These are phyloP conservation scores for Dentipellis sp. DNA, from an alignment of 768 basidiomycete species.

Conservation along the genomic window DNA sequence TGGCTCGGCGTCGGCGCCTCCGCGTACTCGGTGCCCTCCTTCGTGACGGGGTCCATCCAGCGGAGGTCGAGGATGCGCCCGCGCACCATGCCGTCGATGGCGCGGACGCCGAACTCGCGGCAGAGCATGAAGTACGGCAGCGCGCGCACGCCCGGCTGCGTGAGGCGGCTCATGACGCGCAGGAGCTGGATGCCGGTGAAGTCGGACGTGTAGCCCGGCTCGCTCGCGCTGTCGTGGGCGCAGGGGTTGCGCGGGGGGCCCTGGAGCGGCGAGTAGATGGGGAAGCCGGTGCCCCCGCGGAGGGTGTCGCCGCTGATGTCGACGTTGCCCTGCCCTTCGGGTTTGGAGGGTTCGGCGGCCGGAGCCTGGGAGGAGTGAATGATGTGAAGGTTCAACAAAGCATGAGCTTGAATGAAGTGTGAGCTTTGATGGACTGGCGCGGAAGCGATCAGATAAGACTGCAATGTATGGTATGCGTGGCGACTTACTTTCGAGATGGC, in stretches of 20 bases:
- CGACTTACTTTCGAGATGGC: constrained; percentile 57
- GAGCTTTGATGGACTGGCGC: constrained; percentile 64
- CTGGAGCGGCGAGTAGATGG: constrained; percentile 27
- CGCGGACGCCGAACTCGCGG: constrained; percentile 72
- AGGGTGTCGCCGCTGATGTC: no score
- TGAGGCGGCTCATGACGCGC: constrained; percentile 73
- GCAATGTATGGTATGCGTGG: background rate
- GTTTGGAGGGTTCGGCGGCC: constrained; percentile 15
- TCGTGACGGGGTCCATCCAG: constrained; percentile 66
- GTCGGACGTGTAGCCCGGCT: constrained; percentile 47
- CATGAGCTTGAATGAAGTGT: constrained; percentile 79
- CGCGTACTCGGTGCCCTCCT: constrained; percentile 33
- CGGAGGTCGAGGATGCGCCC: constrained; percentile 66
- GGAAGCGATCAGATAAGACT: background rate
- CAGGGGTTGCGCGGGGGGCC: constrained; percentile 17
- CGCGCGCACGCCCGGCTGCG: constrained; percentile 50
- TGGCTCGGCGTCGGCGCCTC: constrained; percentile 12
- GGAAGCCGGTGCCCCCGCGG: constrained; percentile 22
- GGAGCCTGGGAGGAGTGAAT: constrained; percentile 70
- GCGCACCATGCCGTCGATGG: constrained; percentile 80
- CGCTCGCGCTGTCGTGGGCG: constrained; percentile 11
- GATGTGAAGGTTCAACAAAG: constrained; percentile 78
- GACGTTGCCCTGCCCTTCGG: no score
- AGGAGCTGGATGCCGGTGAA: constrained; percentile 76
- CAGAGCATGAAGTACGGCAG: constrained; percentile 78